phyloP scores from a whole-genome alignment of 208 protist genomes.

The Leishmania braziliensis region DNA sequence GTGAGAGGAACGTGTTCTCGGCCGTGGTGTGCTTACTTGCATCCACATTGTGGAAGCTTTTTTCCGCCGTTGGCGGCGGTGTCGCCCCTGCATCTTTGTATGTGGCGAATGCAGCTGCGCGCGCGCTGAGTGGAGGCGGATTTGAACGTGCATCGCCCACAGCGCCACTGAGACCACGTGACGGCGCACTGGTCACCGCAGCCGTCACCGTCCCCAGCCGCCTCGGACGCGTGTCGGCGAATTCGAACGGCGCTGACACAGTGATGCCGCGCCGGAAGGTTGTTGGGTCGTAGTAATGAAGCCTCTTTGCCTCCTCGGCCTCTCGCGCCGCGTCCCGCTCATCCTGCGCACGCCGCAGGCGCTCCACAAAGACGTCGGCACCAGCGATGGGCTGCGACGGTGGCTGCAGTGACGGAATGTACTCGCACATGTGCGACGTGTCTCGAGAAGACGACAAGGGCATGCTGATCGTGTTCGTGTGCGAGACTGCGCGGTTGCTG shows the following conservation, averaged over 20 bases:
- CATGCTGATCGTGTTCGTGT: not conserved
- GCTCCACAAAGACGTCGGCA: constrained; percentile 45
- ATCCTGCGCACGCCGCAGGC: constrained; percentile 41
- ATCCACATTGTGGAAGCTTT: not conserved
- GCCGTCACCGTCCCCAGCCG: not conserved
- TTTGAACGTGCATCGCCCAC: too few relatives aligned
- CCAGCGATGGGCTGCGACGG: constrained; percentile 30
- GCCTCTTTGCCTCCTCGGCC: constrained; percentile 43
- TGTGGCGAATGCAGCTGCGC: not conserved
- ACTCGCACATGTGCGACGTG: not conserved
- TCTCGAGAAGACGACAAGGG: not conserved
- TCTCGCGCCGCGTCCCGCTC: constrained; percentile 24
- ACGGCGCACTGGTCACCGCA: constrained; percentile 6
- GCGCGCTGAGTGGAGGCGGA: not conserved
- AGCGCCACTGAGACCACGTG: not conserved
- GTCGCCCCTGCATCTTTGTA: not conserved
- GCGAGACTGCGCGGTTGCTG: not conserved
- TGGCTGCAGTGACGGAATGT: constrained; percentile 27
- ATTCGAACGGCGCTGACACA: constrained; percentile 47
- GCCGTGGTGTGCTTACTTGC: constrained; percentile 7
- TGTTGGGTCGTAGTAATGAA: constrained; percentile 35
- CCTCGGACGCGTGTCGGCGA: constrained; percentile 21
- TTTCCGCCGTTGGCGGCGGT: not conserved
- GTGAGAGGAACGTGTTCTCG: constrained; percentile 41
- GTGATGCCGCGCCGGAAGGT: constrained; percentile 46